A percentile compares a stretch with the other conserved stretches of the same genome.
These are phyloP conservation scores for Colletotrichum paranaense DNA, from an alignment of 2,329 filamentous ascomycete species.

Conservation along the genomic window DNA sequence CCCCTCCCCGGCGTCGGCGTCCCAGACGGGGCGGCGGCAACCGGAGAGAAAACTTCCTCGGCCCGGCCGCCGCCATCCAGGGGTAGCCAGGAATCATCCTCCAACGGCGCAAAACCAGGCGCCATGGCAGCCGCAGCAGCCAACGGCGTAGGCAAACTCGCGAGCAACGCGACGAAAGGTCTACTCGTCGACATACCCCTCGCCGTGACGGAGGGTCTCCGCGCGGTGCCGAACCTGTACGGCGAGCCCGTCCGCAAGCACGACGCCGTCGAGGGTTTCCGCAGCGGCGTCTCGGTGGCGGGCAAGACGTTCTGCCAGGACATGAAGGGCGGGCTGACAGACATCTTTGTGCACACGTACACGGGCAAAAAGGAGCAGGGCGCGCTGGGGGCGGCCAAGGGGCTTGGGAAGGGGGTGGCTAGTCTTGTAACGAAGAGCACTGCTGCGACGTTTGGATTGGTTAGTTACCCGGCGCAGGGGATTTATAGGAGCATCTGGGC, in stretches of 20 bases:
- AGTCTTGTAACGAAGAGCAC: conserved; percentile 34
- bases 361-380: conserved; percentile 33
- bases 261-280: conserved; percentile 28
- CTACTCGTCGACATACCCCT: conserved; percentile 56
- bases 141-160: conserved; percentile 68
- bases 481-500: conserved; percentile 31
- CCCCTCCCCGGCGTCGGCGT: conserved; percentile 26
- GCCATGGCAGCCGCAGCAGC: conserved; percentile 39
- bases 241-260: conserved; percentile 34
- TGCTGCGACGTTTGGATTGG: conserved; percentile 30
- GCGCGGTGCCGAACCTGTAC: conserved; percentile 36
- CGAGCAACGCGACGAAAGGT: conserved; percentile 67
- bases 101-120: conserved; percentile 5
- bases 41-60: background rate
- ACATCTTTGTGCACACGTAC: conserved; percentile 35
- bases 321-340: conserved; percentile 31
- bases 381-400: conserved; percentile 31
- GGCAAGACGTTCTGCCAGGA: conserved; percentile 33
- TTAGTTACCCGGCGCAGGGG: conserved; percentile 36
- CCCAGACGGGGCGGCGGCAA: background rate
- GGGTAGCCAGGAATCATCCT: background rate
- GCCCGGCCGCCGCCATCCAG: background rate
- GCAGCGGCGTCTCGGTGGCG: conserved; percentile 34
- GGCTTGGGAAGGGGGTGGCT: conserved; percentile 33
- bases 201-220: conserved; percentile 36